A percentile compares a stretch with the other conserved stretches of the same genome.
phyloP scores from a whole-genome alignment of 1,284 basidiomycete genomes.

The Moesziomyces sp. region DNA sequence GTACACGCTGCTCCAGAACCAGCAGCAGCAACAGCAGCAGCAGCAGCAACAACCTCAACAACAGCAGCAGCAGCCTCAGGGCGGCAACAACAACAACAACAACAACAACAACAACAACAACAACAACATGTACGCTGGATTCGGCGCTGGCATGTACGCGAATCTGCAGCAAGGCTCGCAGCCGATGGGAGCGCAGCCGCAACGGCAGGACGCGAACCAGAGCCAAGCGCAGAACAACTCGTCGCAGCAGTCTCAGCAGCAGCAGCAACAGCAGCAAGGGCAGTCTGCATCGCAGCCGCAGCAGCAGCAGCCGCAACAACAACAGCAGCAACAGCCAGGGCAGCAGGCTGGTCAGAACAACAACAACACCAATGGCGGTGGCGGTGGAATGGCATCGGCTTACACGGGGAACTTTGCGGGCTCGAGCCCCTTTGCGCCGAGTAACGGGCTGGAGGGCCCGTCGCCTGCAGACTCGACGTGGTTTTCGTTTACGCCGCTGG shows the following conservation, averaged over 20 bases:
- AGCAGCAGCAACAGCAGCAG: constrained; percentile 23
- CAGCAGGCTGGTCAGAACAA: not conserved
- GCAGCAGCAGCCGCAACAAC: constrained; percentile 9
- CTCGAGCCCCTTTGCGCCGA: constrained; percentile 29
- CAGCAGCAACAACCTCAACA: constrained; percentile 20
- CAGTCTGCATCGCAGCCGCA: constrained; percentile 2
- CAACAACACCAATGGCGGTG: constrained; percentile 16
- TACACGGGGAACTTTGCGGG: constrained; percentile 12
- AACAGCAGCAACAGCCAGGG: constrained; percentile 1
- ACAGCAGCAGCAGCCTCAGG: constrained; percentile 10
- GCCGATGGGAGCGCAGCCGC: constrained; percentile 17
- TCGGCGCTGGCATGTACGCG: not conserved
- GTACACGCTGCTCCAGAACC: constrained; percentile 51
- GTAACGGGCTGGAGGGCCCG: constrained; percentile 39
- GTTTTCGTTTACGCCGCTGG: constrained; percentile 52
- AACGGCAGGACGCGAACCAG: constrained; percentile 17
- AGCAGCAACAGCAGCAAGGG: constrained; percentile 6
- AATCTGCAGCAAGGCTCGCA: not conserved
- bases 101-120: not conserved
- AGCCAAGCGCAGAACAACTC: constrained; percentile 12
- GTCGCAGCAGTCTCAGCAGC: constrained; percentile 11
- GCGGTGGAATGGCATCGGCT: constrained; percentile 10
- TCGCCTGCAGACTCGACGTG: constrained; percentile 55
- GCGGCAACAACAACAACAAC: not conserved
- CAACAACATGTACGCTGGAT: not conserved